Evolutionary conservation across 2,329 filamentous ascomycete species (phyloP), one percentile per base, ranked within the genome.

Genomic region (Hypoxylon sp.): DNA sequence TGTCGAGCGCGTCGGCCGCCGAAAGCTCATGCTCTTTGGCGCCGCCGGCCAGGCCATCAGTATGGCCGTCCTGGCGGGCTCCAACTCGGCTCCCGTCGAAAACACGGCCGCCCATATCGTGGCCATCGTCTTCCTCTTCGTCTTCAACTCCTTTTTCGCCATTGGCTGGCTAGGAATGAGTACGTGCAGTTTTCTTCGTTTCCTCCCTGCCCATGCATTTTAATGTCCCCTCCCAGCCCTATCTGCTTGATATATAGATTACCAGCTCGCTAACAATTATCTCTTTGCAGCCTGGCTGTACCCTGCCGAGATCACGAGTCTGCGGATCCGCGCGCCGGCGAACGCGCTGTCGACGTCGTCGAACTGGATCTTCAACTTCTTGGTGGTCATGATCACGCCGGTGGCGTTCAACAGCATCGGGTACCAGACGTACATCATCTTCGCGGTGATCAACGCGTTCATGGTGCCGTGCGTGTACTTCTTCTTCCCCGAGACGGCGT

Each of bases 21-120:
- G 89, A 15, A 83, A 84, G 68, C 81, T 92, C 58, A 91, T 92
- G 87, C 74, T 92, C 15, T 84, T 90, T 61, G 88, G 88, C 49
- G 83, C 85, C 0, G 76, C 79, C 2, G 86, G 86, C 0, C 86
- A 88, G 77, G 85, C 84, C 31, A 69, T 81, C 1, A 85, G 83
- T 48, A 91, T 91, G 88, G 82, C 86, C 2, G 79, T 91, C 31
- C 77, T 86, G 31, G 78, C 81, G 0, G 78, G 79, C 27, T 76
- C 73, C 9, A 75, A 75, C 51, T 73, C 74, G 3, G 66, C 63
- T 5, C 57, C 63, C 1, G n/a, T n/a, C n/a, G 62, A 69, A 0
- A 69, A 62, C 45, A 60, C 57, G 5, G 49, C 58, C 0, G 69
- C 67, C 29, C 65, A 74, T 11, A 67, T 75, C 15, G 67, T 65